phyloP scores from a whole-genome alignment of 768 basidiomycete species.

The Cyclocybe aegerita region DNA sequence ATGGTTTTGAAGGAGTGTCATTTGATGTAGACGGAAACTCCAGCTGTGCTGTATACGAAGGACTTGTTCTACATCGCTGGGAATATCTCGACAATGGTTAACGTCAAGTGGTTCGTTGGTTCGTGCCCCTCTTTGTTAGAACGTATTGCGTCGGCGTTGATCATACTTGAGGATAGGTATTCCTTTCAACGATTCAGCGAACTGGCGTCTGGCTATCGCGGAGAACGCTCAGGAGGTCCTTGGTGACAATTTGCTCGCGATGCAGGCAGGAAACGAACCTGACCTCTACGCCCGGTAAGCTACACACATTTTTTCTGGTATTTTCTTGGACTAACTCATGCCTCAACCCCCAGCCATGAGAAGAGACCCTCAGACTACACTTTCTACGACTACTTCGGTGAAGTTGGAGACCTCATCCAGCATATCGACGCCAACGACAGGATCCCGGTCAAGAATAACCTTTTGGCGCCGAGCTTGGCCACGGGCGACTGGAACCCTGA shows the following conservation, averaged over 20 bases:
- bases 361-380: constrained; percentile 28
- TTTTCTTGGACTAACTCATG: not conserved
- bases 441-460: constrained; percentile 25
- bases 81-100: constrained; percentile 56
- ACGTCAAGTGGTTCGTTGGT: constrained; percentile 65
- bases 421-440: constrained; percentile 17
- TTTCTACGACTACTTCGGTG: constrained; percentile 43
- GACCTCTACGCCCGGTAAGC: constrained; percentile 56
- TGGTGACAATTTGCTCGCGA: constrained; percentile 59
- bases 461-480: constrained; percentile 63
- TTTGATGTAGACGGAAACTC: constrained; percentile 51
- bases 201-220: constrained; percentile 52
- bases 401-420: constrained; percentile 25
- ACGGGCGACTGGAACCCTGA: constrained; percentile 49
- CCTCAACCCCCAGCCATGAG: constrained; percentile 19
- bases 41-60: constrained; percentile 58
- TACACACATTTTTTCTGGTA: constrained; percentile 4
- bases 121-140: not conserved
- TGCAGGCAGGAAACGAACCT: constrained; percentile 76
- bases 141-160: not conserved
- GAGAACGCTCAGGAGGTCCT: constrained; percentile 61
- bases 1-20: not conserved
- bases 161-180: constrained; percentile 26
- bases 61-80: constrained; percentile 66
- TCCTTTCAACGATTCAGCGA: constrained; percentile 64